These are phyloP conservation scores for Skeletonema grethae DNA, from an alignment of 108 stramenopile genomes.

Conservation along the genomic window DNA sequence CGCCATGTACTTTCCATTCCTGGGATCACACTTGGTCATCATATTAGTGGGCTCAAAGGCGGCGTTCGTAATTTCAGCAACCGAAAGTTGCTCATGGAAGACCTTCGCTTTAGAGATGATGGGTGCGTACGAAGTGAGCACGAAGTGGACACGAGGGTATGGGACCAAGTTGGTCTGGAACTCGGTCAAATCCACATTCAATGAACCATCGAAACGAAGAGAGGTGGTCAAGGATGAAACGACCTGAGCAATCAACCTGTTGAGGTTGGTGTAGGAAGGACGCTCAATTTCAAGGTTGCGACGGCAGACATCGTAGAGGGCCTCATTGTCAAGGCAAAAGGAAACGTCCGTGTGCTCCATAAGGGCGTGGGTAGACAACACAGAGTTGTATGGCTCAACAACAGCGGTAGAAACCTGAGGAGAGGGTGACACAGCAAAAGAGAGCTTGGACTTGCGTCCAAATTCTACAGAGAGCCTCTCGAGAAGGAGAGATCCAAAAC, in stretches of 20 bases:
- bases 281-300: slow-evolving; percentile 93
- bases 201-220: slow-evolving; percentile 94
- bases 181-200: slow-evolving; percentile 96
- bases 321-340: slow-evolving; percentile 96
- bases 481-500: slow-evolving; percentile 97
- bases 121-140: slow-evolving; percentile 94
- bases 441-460: slow-evolving; percentile 99
- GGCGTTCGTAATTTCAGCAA: slow-evolving; percentile 94
- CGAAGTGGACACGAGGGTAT: slow-evolving; percentile 96
- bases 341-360: slow-evolving; percentile 96
- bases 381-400: slow-evolving; percentile 97
- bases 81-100: slow-evolving; percentile 92
- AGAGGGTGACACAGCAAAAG: slow-evolving; percentile 95
- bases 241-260: slow-evolving; percentile 94
- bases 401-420: slow-evolving; percentile 96
- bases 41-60: slow-evolving; percentile 93
- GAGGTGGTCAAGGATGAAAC: slow-evolving; percentile 92
- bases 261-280: slow-evolving; percentile 95
- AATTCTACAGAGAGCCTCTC: slow-evolving; percentile 98
- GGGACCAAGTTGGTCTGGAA: slow-evolving; percentile 98
- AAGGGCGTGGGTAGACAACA: slow-evolving; percentile 93
- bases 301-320: slow-evolving; percentile 93
- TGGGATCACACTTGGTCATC: slow-evolving; percentile 98
- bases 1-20: slow-evolving; percentile 99
- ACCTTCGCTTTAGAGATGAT: slow-evolving; percentile 92